Evolutionary conservation across 1,139 yeast species (phyloP).

Genomic region (Magnusiomyces suaveolens): DNA sequence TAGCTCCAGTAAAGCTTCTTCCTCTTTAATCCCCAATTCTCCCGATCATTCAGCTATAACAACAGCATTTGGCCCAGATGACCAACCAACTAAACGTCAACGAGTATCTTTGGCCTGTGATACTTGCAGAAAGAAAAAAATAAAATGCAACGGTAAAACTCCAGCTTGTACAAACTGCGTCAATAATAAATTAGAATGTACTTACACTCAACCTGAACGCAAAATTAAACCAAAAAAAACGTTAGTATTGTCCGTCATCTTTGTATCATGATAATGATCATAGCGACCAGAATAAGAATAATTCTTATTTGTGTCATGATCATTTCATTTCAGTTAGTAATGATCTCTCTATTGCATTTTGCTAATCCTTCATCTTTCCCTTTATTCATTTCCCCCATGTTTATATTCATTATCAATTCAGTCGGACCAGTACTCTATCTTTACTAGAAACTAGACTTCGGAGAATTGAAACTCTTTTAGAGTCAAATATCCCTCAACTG

Average conservation of each 20-base stretch:
- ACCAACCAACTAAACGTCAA: conserved; percentile 9
- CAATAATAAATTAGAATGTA: conserved; percentile 34
- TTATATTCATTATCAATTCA: no score
- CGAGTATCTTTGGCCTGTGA: conserved; percentile 44
- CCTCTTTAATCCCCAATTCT: no score
- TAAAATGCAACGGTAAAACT: conserved; percentile 62
- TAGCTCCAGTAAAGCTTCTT: neutral
- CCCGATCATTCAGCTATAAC: no score
- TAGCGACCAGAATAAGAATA: neutral
- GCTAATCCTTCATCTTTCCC: no score
- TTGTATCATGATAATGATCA: neutral
- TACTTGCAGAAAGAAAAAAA: conserved; percentile 55
- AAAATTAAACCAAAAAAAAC: conserved; percentile 26
- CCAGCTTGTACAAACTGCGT: conserved; percentile 57
- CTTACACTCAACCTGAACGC: conserved; percentile 27
- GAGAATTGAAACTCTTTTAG: conserved; percentile 29
- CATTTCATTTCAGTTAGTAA: no score
- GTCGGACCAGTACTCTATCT: conserved; percentile 8
- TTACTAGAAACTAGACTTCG: conserved; percentile 19
- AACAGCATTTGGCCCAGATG: no score
- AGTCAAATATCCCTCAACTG: conserved; percentile 11
- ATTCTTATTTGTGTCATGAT: no score
- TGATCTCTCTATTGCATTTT: no score
- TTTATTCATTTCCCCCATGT: no score
- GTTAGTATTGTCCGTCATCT: conserved; percentile 15